Percentiles rank a stretch among this genome's conserved stretches.
Conservation (phyloP, 2,329 filamentous ascomycete genomes). For the Colletotrichum orchidophilum region DNA sequence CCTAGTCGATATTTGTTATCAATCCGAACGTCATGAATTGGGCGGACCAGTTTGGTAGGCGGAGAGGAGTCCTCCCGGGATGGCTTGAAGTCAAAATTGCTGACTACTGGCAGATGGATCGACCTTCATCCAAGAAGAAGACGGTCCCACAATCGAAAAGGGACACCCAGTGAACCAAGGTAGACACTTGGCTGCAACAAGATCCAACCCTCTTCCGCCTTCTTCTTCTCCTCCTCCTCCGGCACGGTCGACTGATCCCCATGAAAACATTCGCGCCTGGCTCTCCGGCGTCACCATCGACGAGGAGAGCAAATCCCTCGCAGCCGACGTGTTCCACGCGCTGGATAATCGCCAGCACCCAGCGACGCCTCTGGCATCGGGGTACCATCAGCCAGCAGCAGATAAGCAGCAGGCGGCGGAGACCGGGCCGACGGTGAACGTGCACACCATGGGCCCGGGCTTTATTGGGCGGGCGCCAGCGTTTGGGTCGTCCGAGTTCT, state of each 20-base stretch:
- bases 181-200: not conserved
- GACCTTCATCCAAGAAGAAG: conserved; percentile 12
- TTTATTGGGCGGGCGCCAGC: conserved; percentile 25
- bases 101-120: not conserved
- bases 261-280: conserved; percentile 23
- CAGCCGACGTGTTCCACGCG: conserved; percentile 2
- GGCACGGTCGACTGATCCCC: not conserved
- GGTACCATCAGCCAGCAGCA: not conserved
- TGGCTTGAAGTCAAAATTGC: not conserved
- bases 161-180: not conserved
- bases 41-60: conserved; percentile 16
- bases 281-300: conserved; percentile 18
- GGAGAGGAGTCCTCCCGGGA: not conserved
- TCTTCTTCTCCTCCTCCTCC: not conserved
- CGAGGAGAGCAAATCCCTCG: conserved; percentile 13
- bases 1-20: not conserved
- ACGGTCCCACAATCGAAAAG: not conserved
- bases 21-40: not conserved
- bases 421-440: not conserved
- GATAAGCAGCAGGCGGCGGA: not conserved
- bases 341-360: no score
- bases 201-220: not conserved
- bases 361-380: not conserved
- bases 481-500: conserved; percentile 20
- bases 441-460: conserved; percentile 21